Conservation (phyloP, 1,284 basidiomycete genomes). For the Lentinula novae-zelandiae region DNA sequence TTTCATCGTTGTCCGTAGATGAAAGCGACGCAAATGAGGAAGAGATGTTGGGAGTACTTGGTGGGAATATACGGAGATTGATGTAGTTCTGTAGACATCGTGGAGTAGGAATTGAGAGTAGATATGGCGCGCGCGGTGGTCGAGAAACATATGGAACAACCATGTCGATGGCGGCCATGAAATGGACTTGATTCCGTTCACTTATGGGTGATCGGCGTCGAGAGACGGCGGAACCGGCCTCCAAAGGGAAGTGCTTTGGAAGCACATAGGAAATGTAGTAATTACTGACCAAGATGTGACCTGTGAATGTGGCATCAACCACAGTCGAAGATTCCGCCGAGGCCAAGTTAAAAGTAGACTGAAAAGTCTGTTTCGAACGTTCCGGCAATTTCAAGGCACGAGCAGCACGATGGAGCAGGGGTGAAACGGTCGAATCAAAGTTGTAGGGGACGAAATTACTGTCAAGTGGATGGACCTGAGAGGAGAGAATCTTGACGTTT, state of each 20-base stretch:
- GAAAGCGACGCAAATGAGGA: slow-evolving; percentile 70
- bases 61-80: slow-evolving; percentile 68
- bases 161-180: slow-evolving; percentile 75
- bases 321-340: slow-evolving; percentile 30
- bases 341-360: slow-evolving; percentile 47
- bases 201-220: slow-evolving; percentile 50
- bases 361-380: slow-evolving; percentile 56
- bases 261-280: slow-evolving; percentile 74
- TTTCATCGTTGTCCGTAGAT: slow-evolving; percentile 61
- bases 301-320: slow-evolving; percentile 65
- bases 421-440: slow-evolving; percentile 61
- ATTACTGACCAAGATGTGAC: slow-evolving; percentile 69
- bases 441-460: slow-evolving; percentile 65
- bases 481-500: slow-evolving; percentile 67
- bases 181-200: slow-evolving; percentile 57
- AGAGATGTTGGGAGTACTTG: slow-evolving; percentile 37
- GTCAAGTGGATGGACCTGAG: slow-evolving; percentile 73
- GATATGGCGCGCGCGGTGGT: slow-evolving; percentile 66
- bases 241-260: slow-evolving; percentile 65
- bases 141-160: slow-evolving; percentile 65
- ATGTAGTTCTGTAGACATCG: slow-evolving; percentile 74
- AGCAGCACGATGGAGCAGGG: slow-evolving; percentile 63
- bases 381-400: slow-evolving; percentile 63
- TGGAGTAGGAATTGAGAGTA: slow-evolving; percentile 70
- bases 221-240: slow-evolving; percentile 24